phyloP scores from a whole-genome alignment of 73 alveolate genomes.

The Breviolum minutum region DNA sequence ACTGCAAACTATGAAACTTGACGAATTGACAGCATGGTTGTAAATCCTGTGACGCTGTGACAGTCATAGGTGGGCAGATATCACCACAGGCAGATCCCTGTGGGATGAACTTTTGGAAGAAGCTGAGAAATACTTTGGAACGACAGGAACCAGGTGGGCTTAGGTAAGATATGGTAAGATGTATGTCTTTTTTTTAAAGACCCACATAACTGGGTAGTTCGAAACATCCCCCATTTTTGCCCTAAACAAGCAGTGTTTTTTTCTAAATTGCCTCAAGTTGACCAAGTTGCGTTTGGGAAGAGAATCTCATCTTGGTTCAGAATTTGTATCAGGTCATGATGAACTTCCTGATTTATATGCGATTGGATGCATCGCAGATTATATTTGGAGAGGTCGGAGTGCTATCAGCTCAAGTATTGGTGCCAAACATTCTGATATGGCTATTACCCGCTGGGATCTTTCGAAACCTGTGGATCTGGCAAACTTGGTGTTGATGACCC shows the following conservation, averaged over 20 bases:
- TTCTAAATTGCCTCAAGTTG: not conserved
- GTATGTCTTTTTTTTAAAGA: too few species aligned
- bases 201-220: too few species aligned
- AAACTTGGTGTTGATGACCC: constrained; percentile 65
- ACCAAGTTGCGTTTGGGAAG: not conserved
- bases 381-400: constrained; percentile 61
- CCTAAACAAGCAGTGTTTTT: not conserved
- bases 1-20: too few species aligned
- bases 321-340: not conserved
- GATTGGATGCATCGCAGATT: constrained; percentile 77
- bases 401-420: constrained; percentile 24
- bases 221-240: too few species aligned
- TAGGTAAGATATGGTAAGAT: too few species aligned
- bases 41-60: too few species aligned
- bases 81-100: constrained; percentile 55
- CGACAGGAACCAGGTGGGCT: constrained; percentile 37
- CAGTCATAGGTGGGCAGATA: constrained; percentile 23
- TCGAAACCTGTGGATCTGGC: constrained; percentile 25
- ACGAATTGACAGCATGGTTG: too few species aligned
- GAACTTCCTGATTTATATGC: constrained; percentile 39
- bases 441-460: constrained; percentile 70
- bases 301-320: not conserved
- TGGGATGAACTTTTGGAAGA: constrained; percentile 91
- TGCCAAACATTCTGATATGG: constrained; percentile 89
- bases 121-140: constrained; percentile 59